Evolutionary conservation across 495 filamentous ascomycete species (phyloP).

Genomic region (Hypoxylon rickii): DNA sequence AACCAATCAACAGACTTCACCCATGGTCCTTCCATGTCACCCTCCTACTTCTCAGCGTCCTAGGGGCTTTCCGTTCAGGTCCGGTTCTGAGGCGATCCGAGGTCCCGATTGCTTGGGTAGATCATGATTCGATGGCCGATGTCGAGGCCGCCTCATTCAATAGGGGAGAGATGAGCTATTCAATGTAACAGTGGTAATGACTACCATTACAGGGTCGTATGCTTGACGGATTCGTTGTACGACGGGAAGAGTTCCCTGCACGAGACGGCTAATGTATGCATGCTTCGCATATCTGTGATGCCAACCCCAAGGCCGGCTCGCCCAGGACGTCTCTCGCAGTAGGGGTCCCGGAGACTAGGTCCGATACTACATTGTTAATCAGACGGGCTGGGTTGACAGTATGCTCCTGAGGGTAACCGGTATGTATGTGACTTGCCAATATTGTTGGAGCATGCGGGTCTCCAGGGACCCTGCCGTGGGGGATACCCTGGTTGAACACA

Average conservation of each 20-base stretch:
- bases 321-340: neutral
- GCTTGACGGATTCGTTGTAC: conserved; percentile 8
- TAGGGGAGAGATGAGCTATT: neutral
- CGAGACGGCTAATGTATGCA: conserved; percentile 27
- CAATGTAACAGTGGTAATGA: conserved; percentile 5
- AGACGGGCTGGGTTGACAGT: conserved; percentile 2
- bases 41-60: neutral
- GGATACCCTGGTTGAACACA: conserved; percentile 21
- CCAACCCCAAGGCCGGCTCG: conserved; percentile 10
- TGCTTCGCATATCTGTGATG: conserved; percentile 7
- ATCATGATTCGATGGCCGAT: neutral
- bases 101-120: conserved; percentile 28
- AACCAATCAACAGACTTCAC: conserved; percentile 9
- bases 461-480: conserved; percentile 14
- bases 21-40: conserved; percentile 10
- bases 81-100: conserved; percentile 12
- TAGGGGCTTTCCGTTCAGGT: neutral
- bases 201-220: conserved; percentile 5
- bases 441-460: conserved; percentile 9
- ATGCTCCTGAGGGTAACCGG: conserved; percentile 4
- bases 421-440: conserved; percentile 12
- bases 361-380: conserved; percentile 1
- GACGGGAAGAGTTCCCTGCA: conserved; percentile 16
- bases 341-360: conserved; percentile 1
- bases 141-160: conserved; percentile 1